These are phyloP conservation scores for Apiospora sp. DNA, from an alignment of 2,329 filamentous ascomycete genomes.

Conservation along the genomic window DNA sequence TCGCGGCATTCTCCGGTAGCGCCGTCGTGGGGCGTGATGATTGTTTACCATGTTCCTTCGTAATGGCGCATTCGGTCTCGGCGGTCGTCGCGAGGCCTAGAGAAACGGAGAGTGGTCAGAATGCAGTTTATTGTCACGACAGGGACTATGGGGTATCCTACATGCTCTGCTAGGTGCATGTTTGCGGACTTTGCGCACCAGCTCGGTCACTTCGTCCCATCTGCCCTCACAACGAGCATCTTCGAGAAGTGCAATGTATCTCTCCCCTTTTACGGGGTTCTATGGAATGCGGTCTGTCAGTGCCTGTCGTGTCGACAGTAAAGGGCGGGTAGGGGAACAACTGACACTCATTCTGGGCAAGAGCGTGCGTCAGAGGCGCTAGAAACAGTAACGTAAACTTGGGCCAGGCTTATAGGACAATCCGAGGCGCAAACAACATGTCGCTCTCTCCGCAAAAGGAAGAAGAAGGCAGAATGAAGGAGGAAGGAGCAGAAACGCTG, in stretches of 20 bases:
- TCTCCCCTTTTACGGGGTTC: conserved; percentile 77
- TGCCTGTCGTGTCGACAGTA: neutral
- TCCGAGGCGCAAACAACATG: conserved; percentile 7
- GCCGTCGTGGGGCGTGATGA: conserved; percentile 52
- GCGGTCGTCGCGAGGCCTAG: conserved; percentile 75
- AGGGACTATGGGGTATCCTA: conserved; percentile 55
- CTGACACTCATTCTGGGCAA: conserved; percentile 24
- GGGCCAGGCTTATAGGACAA: conserved; percentile 10
- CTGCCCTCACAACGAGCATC: conserved; percentile 85
- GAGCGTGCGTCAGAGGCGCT: conserved; percentile 17
- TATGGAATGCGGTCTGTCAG: conserved; percentile 34
- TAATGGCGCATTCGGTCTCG: conserved; percentile 72
- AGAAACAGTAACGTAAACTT: conserved; percentile 18
- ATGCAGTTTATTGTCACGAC: conserved; percentile 28
- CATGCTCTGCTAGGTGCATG: conserved; percentile 87
- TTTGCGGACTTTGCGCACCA: conserved; percentile 92
- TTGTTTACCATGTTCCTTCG: conserved; percentile 59
- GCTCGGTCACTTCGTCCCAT: conserved; percentile 87
- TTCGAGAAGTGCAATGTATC: conserved; percentile 85
- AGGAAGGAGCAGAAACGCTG: neutral
- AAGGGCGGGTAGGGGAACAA: neutral
- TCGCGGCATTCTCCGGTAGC: conserved; percentile 53
- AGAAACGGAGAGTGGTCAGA: conserved; percentile 19
- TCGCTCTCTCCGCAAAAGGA: conserved; percentile 13
- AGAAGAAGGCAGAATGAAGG: neutral